phyloP scores from a whole-genome alignment of 1,284 basidiomycete genomes.

The Irpex sp. region DNA sequence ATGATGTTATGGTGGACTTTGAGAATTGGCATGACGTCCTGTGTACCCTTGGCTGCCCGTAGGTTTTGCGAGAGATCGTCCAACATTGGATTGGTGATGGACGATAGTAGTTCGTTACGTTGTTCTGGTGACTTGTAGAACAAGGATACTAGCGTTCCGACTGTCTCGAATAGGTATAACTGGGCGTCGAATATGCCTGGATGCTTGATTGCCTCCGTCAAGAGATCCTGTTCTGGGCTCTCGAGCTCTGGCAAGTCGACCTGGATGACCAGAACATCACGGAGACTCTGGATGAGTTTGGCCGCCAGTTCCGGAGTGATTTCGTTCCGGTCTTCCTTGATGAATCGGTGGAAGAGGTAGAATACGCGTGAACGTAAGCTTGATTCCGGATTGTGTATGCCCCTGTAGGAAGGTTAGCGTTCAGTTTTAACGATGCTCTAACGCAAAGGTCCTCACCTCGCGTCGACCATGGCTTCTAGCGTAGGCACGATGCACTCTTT shows the following conservation, averaged over 20 bases:
- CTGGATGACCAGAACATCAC: conserved; percentile 63
- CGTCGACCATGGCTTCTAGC: conserved; percentile 85
- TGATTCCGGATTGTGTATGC: conserved; percentile 77
- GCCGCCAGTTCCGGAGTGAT: conserved; percentile 72
- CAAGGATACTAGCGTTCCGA: conserved; percentile 83
- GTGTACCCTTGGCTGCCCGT: conserved; percentile 50
- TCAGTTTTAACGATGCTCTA: background rate
- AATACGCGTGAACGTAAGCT: conserved; percentile 77
- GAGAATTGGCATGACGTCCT: conserved; percentile 72
- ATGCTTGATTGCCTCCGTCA: conserved; percentile 77
- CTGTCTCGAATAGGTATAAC: conserved; percentile 91
- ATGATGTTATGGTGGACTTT: conserved; percentile 95
- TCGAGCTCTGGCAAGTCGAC: conserved; percentile 65
- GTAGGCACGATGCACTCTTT: conserved; percentile 83
- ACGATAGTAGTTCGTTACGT: conserved; percentile 68
- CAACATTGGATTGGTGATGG: conserved; percentile 79
- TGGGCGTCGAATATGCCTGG: conserved; percentile 84
- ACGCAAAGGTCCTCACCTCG: conserved; percentile 41
- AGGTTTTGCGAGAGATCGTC: conserved; percentile 71
- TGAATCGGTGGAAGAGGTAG: conserved; percentile 93
- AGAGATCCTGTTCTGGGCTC: conserved; percentile 53
- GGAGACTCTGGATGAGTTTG: conserved; percentile 70
- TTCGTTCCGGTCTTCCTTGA: conserved; percentile 80
- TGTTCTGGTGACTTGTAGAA: conserved; percentile 66
- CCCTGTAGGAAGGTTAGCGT: conserved; percentile 49